Evolutionary conservation across 257 asterid species (phyloP).

Genomic region (Nicotiana sylvestris): DNA sequence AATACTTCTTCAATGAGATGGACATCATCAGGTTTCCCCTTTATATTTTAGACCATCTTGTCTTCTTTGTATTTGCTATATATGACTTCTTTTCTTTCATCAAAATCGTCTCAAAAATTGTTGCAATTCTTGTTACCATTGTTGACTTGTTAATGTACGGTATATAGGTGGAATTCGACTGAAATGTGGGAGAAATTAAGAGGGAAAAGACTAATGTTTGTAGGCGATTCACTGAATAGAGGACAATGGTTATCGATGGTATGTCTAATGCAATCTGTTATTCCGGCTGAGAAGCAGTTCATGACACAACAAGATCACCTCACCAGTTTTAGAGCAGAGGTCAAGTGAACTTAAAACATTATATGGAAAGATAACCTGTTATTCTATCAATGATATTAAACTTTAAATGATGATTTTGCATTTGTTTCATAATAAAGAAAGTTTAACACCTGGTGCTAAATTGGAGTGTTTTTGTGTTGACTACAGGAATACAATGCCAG

Average conservation of each 20-base stretch:
- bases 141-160: background rate
- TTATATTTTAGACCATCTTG: background rate
- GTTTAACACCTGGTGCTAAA: background rate
- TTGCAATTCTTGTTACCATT: background rate
- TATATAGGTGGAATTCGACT: constrained; percentile 61
- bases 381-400: background rate
- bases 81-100: background rate
- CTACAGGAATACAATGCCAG: constrained; percentile 75
- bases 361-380: background rate
- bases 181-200: constrained; percentile 88
- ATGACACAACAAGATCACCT: constrained; percentile 77
- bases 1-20: too few relatives aligned
- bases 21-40: background rate
- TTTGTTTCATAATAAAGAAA: background rate
- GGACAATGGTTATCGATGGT: constrained; percentile 93
- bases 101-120: background rate
- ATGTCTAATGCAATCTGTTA: constrained; percentile 60
- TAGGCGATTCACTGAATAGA: constrained; percentile 83
- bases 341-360: constrained; percentile 5
- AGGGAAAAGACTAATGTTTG: constrained; percentile 84
- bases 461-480: background rate
- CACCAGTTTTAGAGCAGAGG: constrained; percentile 79
- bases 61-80: background rate
- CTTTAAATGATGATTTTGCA: background rate
- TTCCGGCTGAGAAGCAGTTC: constrained; percentile 58